Conservation (phyloP, 1,139 yeast genomes). For the Blastobotrys malaysiensis region DNA sequence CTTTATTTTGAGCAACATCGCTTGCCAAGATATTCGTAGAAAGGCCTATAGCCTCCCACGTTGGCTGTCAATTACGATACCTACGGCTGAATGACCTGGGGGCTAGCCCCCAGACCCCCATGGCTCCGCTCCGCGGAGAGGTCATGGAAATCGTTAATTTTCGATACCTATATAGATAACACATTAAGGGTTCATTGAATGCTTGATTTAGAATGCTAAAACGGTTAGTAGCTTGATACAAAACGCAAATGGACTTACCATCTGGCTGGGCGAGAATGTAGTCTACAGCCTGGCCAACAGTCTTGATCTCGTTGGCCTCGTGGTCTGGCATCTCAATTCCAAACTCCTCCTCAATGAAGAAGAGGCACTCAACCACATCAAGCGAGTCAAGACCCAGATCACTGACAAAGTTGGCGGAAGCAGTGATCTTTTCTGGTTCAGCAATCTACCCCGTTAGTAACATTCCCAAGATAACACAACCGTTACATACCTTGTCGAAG, state of each 20-base stretch:
- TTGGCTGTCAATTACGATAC: no score
- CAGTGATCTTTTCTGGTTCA: constrained; percentile 42
- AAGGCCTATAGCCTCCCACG: no score
- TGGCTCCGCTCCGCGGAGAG: no score
- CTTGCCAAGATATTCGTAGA: no score
- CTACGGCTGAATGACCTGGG: no score
- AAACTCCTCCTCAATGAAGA: constrained; percentile 76
- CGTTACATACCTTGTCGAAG: constrained; percentile 52
- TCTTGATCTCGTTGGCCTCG: constrained; percentile 80
- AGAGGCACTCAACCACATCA: constrained; percentile 82
- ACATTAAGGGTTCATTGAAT: neutral
- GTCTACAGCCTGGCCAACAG: constrained; percentile 81
- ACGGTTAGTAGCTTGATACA: neutral
- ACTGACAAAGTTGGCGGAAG: constrained; percentile 56
- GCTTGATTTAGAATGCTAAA: constrained; percentile 3
- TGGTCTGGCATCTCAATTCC: constrained; percentile 75
- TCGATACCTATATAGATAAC: neutral
- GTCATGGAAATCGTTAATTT: neutral
- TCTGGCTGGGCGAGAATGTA: constrained; percentile 71
- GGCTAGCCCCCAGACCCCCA: neutral
- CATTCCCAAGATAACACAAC: constrained; percentile 31
- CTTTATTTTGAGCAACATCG: no score
- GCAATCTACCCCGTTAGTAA: constrained; percentile 39
- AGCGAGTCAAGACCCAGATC: constrained; percentile 84
- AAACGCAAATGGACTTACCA: constrained; percentile 28